Evolutionary conservation across 768 basidiomycete species (phyloP).

Genomic region (Phlegmacium glaucopus): DNA sequence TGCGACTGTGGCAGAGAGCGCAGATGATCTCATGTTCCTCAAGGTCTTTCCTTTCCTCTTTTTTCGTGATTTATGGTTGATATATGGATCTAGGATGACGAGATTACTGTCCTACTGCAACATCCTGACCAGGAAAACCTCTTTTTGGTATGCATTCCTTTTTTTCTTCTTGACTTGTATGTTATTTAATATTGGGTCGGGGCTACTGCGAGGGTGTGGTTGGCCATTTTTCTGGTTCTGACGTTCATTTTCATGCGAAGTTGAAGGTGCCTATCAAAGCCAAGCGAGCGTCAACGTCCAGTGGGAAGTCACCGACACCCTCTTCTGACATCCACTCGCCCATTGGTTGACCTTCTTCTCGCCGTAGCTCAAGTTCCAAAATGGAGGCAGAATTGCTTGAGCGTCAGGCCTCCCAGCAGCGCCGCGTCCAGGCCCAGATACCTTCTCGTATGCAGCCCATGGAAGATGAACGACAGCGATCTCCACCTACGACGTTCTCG

Average conservation of each 20-base stretch:
- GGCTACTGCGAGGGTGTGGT: constrained; percentile 89
- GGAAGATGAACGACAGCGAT: constrained; percentile 14
- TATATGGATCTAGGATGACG: constrained; percentile 55
- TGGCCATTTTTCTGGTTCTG: constrained; percentile 59
- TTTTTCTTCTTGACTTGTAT: background rate
- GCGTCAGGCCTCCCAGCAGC: background rate
- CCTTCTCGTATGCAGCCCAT: background rate
- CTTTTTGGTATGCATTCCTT: constrained; percentile 49
- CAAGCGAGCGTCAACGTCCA: constrained; percentile 44
- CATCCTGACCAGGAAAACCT: constrained; percentile 47
- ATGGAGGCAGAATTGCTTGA: constrained; percentile 1
- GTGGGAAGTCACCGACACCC: constrained; percentile 20
- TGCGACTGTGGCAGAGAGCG: constrained; percentile 73
- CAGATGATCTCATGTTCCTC: constrained; percentile 84
- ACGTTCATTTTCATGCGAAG: constrained; percentile 69
- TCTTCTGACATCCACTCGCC: constrained; percentile 5
- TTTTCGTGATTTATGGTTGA: background rate
- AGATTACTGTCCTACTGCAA: constrained; percentile 76
- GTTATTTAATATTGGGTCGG: constrained; percentile 28
- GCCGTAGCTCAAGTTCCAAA: background rate
- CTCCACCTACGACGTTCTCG: constrained; percentile 20
- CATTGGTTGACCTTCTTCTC: background rate
- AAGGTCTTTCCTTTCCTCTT: constrained; percentile 45
- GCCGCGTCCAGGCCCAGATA: background rate
- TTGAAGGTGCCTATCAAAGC: constrained; percentile 81